Evolutionary conservation across 257 asterid species (phyloP).

Genomic region (Galeopsis tetrahit): DNA sequence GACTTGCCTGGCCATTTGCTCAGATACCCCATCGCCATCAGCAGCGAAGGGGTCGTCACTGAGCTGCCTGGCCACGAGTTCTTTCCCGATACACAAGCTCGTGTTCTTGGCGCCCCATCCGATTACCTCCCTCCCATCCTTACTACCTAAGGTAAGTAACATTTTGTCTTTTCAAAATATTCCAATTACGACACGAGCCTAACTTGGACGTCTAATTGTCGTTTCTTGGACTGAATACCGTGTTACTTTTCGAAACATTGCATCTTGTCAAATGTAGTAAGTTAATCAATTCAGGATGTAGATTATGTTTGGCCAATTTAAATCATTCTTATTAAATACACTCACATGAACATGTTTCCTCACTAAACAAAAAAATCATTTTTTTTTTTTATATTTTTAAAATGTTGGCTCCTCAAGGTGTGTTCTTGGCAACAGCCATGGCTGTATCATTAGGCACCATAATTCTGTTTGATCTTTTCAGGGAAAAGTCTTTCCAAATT

Average conservation of each 20-base stretch:
- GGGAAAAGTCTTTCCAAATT: conserved; percentile 34
- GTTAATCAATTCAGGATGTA: not conserved
- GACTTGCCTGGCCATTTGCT: conserved; percentile 85
- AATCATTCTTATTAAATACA: not conserved
- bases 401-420: conserved; percentile 46
- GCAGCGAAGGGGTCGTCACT: conserved; percentile 54
- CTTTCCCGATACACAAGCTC: conserved; percentile 81
- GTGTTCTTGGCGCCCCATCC: conserved; percentile 62
- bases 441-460: conserved; percentile 63
- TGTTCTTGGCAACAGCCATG: conserved; percentile 58
- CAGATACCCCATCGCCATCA: conserved; percentile 62
- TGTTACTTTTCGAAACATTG: not conserved
- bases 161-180: too few species aligned
- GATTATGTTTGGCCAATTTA: not conserved
- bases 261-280: not conserved
- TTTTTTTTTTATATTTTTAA: too few species aligned
- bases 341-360: not conserved
- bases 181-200: too few species aligned
- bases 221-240: not conserved
- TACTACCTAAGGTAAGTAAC: conserved; percentile 48
- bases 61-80: conserved; percentile 72
- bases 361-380: too few species aligned
- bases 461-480: conserved; percentile 48
- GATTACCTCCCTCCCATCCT: conserved; percentile 83
- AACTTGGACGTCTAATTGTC: not conserved